phyloP scores from a whole-genome alignment of 1,284 basidiomycete species.

The Leccinum fuscescens region DNA sequence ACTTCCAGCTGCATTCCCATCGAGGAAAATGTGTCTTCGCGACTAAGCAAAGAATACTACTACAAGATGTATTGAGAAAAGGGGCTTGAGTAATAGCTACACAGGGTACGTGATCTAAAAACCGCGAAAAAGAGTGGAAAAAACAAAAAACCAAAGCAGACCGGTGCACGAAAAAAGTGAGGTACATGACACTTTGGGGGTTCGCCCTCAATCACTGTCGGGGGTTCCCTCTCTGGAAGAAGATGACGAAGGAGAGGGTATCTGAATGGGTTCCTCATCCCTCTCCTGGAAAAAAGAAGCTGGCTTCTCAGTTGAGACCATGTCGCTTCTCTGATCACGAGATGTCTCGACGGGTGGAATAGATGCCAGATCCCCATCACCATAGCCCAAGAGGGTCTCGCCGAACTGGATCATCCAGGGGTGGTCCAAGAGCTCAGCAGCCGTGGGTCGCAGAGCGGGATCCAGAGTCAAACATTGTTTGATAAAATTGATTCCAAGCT shows the following conservation, averaged over 20 bases:
- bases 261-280: slow-evolving; percentile 50
- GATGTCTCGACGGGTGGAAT: slow-evolving; percentile 49
- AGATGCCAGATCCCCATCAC: slow-evolving; percentile 59
- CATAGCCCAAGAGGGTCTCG: slow-evolving; percentile 63
- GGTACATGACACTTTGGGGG: background rate
- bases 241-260: slow-evolving; percentile 40
- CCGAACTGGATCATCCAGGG: slow-evolving; percentile 88
- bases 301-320: slow-evolving; percentile 53
- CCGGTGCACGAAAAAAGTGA: background rate
- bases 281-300: slow-evolving; percentile 58
- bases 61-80: slow-evolving; percentile 16
- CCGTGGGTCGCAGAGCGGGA: slow-evolving; percentile 80
- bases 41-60: slow-evolving; percentile 7
- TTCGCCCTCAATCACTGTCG: slow-evolving; percentile 25
- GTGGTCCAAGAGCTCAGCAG: slow-evolving; percentile 84
- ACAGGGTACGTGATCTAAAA: slow-evolving; percentile 17
- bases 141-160: slow-evolving; percentile 1
- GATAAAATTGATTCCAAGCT: slow-evolving; percentile 92
- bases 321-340: slow-evolving; percentile 47
- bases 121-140: background rate
- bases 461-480: slow-evolving; percentile 90
- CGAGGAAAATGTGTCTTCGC: background rate
- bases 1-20: background rate
- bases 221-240: slow-evolving; percentile 32
- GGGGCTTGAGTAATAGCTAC: slow-evolving; percentile 20